These are phyloP conservation scores for Penicillium paxilli DNA, from an alignment of 495 filamentous ascomycete genomes.

Conservation along the genomic window DNA sequence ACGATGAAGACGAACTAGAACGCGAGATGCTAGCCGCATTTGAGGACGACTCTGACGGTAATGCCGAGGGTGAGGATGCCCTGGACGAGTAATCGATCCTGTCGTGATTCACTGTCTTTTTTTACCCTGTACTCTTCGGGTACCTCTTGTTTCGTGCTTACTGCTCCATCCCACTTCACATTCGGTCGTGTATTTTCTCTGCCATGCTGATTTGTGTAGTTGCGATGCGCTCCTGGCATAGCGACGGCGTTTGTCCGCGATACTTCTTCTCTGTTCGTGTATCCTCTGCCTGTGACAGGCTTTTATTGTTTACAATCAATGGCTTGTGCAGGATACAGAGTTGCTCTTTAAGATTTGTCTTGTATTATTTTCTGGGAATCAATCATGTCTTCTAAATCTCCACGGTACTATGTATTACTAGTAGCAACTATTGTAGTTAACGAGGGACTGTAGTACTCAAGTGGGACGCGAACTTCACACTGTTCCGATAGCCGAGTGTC, in stretches of 20 bases:
- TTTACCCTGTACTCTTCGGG: too few relatives aligned
- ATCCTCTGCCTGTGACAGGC: constrained; percentile 1
- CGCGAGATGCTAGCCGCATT: constrained; percentile 68
- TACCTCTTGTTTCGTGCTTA: neutral
- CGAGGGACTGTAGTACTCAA: too few relatives aligned
- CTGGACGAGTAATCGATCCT: constrained; percentile 25
- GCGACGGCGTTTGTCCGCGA: constrained; percentile 39
- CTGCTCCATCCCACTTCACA: constrained; percentile 3
- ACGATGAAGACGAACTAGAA: constrained; percentile 64
- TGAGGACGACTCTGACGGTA: constrained; percentile 46
- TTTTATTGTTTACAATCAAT: neutral
- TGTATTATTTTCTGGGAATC: neutral
- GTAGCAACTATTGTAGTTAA: too few relatives aligned
- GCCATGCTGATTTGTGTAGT: constrained; percentile 15
- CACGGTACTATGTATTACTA: too few relatives aligned
- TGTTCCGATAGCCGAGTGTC: too few relatives aligned
- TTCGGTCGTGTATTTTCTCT: constrained; percentile 9
- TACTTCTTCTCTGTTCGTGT: constrained; percentile 8
- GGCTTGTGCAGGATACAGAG: neutral
- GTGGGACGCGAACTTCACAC: too few relatives aligned
- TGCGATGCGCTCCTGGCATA: constrained; percentile 38
- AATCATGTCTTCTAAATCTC: neutral
- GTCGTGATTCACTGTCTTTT: neutral
- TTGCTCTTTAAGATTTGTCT: neutral
- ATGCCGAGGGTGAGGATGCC: constrained; percentile 25